These are phyloP conservation scores for Tubosaeta sp. DNA, from an alignment of 768 basidiomycete genomes.

Conservation along the genomic window DNA sequence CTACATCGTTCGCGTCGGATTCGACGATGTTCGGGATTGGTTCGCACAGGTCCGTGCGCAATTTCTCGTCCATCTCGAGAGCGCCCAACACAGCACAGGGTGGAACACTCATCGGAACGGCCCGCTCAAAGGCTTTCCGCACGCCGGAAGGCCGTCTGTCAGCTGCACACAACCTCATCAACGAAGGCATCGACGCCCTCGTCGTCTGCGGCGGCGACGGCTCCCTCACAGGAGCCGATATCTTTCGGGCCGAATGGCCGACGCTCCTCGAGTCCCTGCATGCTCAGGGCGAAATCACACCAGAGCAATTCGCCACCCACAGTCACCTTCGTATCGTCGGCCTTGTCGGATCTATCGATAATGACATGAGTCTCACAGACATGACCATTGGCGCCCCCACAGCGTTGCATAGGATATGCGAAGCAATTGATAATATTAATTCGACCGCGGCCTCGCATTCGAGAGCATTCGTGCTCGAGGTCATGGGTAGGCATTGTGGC, in stretches of 20 bases:
- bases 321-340: slow-evolving; percentile 93
- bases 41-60: slow-evolving; percentile 67
- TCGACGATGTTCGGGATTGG: slow-evolving; percentile 98
- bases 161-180: slow-evolving; percentile 88
- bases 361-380: slow-evolving; percentile 98
- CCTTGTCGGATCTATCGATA: slow-evolving; percentile 98
- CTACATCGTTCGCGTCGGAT: slow-evolving; percentile 93
- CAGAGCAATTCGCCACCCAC: slow-evolving; percentile 65
- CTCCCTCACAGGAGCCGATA: slow-evolving; percentile 91
- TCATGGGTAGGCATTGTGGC: slow-evolving; percentile 99
- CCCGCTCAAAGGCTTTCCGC: slow-evolving; percentile 79
- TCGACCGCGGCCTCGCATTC: slow-evolving; percentile 96
- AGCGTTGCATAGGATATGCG: slow-evolving; percentile 94
- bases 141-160: slow-evolving; percentile 83
- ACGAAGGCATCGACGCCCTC: slow-evolving; percentile 95
- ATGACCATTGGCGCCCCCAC: slow-evolving; percentile 96
- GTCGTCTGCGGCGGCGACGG: slow-evolving; percentile 98
- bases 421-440: slow-evolving; percentile 97
- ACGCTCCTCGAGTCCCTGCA: slow-evolving; percentile 68
- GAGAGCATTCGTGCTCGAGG: slow-evolving; percentile 95
- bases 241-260: slow-evolving; percentile 94
- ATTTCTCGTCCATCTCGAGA: background rate
- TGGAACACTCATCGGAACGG: slow-evolving; percentile 95
- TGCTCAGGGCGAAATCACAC: slow-evolving; percentile 69
- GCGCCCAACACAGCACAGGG: slow-evolving; percentile 45